These are phyloP conservation scores for Echium plantagineum DNA, from an alignment of 257 asterid genomes.

Conservation along the genomic window DNA sequence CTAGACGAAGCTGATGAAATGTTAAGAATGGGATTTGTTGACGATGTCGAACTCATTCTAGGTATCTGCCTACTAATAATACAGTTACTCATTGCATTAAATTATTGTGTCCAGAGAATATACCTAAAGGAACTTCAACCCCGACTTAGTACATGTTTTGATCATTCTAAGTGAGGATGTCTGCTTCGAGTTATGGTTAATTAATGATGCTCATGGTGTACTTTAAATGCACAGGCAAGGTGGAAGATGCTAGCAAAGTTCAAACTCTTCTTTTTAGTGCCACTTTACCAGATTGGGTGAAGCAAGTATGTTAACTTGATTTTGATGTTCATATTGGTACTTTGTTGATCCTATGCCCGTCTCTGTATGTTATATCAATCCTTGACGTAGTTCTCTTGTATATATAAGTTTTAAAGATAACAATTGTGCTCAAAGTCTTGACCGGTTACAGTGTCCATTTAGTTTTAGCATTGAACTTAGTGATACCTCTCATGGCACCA, in stretches of 20 bases:
- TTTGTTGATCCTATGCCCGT: no score
- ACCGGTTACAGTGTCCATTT: no score
- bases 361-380: no score
- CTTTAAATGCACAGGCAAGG: constrained; percentile 47
- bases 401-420: no score
- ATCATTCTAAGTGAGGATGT: background rate
- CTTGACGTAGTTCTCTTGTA: no score
- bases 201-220: background rate
- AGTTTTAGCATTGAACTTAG: no score
- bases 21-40: constrained; percentile 99
- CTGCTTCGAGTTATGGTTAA: background rate
- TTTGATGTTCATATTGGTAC: background rate
- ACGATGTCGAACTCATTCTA: constrained; percentile 91
- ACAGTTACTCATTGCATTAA: background rate
- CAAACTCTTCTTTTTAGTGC: constrained; percentile 98
- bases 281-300: constrained; percentile 85
- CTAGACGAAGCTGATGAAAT: constrained; percentile 99
- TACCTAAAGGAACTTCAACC: background rate
- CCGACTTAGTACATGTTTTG: background rate
- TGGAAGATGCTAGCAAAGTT: constrained; percentile 66
- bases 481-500: no score
- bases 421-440: no score
- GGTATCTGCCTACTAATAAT: constrained; percentile 29
- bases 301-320: constrained; percentile 30
- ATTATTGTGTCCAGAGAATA: background rate